phyloP scores from a whole-genome alignment of 2,329 filamentous ascomycete genomes.

The Trichoderma brevicompactum region DNA sequence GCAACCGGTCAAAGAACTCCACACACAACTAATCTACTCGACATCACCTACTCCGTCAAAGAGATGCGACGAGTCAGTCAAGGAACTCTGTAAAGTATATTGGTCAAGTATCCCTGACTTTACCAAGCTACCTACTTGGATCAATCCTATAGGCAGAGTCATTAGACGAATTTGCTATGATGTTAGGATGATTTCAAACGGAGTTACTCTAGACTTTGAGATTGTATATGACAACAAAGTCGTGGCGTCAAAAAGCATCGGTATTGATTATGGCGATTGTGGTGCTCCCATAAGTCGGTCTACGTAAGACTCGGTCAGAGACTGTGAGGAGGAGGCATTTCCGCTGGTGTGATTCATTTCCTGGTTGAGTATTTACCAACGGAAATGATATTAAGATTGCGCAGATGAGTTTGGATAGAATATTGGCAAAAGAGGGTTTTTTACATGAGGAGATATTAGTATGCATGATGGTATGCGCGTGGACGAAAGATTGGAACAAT shows the following conservation, averaged over 20 bases:
- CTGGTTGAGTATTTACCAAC: accelerated
- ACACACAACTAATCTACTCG: conserved; percentile 26
- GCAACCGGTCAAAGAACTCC: background rate
- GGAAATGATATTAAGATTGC: background rate
- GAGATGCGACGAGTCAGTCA: conserved; percentile 28
- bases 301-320: accelerated
- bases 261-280: conserved; percentile 25
- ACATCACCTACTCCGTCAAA: background rate
- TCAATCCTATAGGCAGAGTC: background rate
- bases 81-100: conserved; percentile 11
- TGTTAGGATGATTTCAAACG: conserved; percentile 27
- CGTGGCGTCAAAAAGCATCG: conserved; percentile 28
- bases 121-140: conserved; percentile 10
- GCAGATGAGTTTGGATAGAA: too few species aligned
- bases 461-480: too few species aligned
- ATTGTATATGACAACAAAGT: conserved; percentile 16
- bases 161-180: conserved; percentile 16
- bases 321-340: background rate
- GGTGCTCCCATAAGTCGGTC: background rate
- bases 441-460: too few species aligned
- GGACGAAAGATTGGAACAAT: too few species aligned
- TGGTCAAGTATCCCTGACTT: conserved; percentile 28
- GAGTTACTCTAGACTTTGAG: conserved; percentile 30
- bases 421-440: too few species aligned
- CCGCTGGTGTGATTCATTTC: too few species aligned